Percentiles rank a stretch among this genome's conserved stretches.
phyloP scores from a whole-genome alignment of 345 rosid genomes.

The Citropsis articulata region DNA sequence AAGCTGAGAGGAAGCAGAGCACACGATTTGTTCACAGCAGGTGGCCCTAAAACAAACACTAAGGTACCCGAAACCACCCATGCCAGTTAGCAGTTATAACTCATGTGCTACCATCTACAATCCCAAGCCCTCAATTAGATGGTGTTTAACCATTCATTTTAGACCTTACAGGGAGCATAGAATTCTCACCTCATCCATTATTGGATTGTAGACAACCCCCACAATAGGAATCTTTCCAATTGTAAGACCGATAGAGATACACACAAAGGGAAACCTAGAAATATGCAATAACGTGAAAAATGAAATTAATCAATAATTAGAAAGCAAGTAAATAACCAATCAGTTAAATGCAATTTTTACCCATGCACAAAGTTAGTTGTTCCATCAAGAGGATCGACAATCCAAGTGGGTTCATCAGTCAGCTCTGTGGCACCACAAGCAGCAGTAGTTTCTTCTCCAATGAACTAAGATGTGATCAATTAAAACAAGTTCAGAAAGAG shows the following conservation, averaged over 20 bases:
- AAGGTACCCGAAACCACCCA: not conserved
- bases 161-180: not conserved
- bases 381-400: constrained; percentile 99
- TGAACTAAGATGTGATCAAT: constrained; percentile 48
- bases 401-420: constrained; percentile 97
- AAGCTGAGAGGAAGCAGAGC: not conserved
- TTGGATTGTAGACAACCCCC: constrained; percentile 93
- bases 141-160: not conserved
- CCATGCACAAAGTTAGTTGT: constrained; percentile 97
- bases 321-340: constrained; percentile 8
- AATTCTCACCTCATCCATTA: constrained; percentile 77
- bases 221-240: constrained; percentile 75
- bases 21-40: not conserved
- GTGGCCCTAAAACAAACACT: not conserved
- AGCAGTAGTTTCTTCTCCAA: constrained; percentile 97
- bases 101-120: not conserved
- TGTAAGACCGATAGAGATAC: constrained; percentile 93
- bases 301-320: not conserved
- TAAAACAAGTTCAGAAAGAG: constrained; percentile 1
- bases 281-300: not conserved
- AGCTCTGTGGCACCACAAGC: constrained; percentile 66
- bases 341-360: constrained; percentile 31
- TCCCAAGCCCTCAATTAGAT: not conserved
- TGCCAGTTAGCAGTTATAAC: not conserved
- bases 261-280: constrained; percentile 80